phyloP scores from a whole-genome alignment of 2,329 filamentous ascomycete genomes.

The Neonectria sp. region DNA sequence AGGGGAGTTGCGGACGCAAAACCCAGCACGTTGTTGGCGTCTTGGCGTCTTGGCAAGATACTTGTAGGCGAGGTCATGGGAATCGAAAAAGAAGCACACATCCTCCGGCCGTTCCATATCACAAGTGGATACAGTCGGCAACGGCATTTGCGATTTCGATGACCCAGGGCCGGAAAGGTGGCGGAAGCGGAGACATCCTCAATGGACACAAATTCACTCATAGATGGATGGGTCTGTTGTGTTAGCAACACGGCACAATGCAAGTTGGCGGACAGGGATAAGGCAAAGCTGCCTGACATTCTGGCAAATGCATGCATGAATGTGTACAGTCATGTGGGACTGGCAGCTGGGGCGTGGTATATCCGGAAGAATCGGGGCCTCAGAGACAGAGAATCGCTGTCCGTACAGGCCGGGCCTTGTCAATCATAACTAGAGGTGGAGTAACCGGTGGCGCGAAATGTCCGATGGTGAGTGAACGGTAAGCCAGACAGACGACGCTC shows the following conservation, averaged over 20 bases:
- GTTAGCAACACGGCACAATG: not conserved
- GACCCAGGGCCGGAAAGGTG: conserved; percentile 8
- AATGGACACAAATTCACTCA: conserved; percentile 7
- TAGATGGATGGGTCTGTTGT: not conserved
- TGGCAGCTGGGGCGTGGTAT: not conserved
- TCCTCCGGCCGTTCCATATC: conserved; percentile 2
- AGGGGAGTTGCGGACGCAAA: not conserved
- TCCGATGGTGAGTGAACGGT: not conserved
- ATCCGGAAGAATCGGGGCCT: conserved; percentile 17
- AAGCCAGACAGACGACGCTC: not conserved
- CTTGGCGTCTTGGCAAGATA: conserved; percentile 12
- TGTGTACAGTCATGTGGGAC: not conserved
- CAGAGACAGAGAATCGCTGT: conserved; percentile 2
- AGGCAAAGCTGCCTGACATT: conserved; percentile 5
- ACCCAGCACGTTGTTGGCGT: conserved; percentile 12
- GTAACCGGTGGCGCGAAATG: conserved; percentile 3
- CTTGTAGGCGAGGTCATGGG: not conserved
- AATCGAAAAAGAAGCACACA: not conserved
- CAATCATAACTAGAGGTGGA: conserved; percentile 11
- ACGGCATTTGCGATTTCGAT: conserved; percentile 6
- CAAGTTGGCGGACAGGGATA: not conserved
- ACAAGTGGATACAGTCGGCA: conserved; percentile 1
- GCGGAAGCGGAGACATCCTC: conserved; percentile 7
- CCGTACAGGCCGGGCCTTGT: not conserved
- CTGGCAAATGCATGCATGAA: conserved; percentile 6